A percentile compares a stretch with the other conserved stretches of the same genome.
phyloP scores from a whole-genome alignment of 495 filamentous ascomycete genomes.

The Poronia punctata region DNA sequence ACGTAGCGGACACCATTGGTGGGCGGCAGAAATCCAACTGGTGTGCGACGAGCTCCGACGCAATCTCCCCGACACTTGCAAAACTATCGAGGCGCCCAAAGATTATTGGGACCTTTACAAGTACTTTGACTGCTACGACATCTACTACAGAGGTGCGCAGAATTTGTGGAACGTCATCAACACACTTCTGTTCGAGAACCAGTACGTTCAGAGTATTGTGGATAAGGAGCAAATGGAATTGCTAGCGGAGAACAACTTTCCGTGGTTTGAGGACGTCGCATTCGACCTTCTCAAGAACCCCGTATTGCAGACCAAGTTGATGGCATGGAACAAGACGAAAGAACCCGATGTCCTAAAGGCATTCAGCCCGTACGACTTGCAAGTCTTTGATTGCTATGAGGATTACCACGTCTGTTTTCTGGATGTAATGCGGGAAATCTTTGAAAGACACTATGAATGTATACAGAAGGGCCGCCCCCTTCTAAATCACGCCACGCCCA shows the following conservation, averaged over 20 bases:
- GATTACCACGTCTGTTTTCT: slow-evolving; percentile 1
- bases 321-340: neutral
- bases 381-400: slow-evolving; percentile 4
- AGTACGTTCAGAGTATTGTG: slow-evolving; percentile 2
- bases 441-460: neutral
- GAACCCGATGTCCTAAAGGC: slow-evolving; percentile 4
- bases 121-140: slow-evolving; percentile 49
- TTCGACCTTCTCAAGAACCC: neutral
- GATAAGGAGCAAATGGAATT: slow-evolving; percentile 10
- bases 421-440: slow-evolving; percentile 2
- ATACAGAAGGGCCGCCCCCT: neutral
- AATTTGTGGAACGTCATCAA: slow-evolving; percentile 39
- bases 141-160: slow-evolving; percentile 33
- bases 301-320: neutral
- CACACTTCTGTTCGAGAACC: slow-evolving; percentile 25
- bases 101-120: slow-evolving; percentile 34
- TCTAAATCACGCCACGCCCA: no score
- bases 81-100: slow-evolving; percentile 14
- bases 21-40: slow-evolving; percentile 18
- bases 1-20: slow-evolving; percentile 16
- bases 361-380: neutral
- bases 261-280: slow-evolving; percentile 2
- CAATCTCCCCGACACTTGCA: slow-evolving; percentile 26
- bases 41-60: slow-evolving; percentile 23
- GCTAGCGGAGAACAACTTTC: slow-evolving; percentile 6